Percentiles rank a stretch among this genome's conserved stretches.
Evolutionary conservation across 768 basidiomycete genomes (phyloP).

Genomic region (Tulasnella sp.): DNA sequence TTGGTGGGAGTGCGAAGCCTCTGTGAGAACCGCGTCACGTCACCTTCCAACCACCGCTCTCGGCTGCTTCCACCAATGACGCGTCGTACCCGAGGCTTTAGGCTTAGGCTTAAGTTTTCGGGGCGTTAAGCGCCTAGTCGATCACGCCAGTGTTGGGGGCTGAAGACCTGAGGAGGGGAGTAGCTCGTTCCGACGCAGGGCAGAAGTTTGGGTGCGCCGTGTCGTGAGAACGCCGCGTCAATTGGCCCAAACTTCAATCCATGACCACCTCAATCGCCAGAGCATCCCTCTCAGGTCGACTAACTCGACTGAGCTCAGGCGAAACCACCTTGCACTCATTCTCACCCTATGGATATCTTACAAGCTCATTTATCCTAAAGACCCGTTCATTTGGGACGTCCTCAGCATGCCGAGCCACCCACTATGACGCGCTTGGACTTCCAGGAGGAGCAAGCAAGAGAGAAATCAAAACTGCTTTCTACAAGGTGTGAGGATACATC

Average conservation of each 20-base stretch:
- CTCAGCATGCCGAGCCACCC: constrained; percentile 16
- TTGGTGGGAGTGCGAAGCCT: too few species aligned
- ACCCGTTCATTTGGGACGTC: constrained; percentile 1
- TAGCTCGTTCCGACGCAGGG: too few species aligned
- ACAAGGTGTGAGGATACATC: constrained; percentile 23
- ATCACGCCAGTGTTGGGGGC: too few species aligned
- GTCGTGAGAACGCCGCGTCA: neutral
- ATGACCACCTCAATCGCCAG: neutral
- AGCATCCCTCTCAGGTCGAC: neutral
- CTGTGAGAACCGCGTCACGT: too few species aligned
- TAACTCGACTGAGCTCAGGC: neutral
- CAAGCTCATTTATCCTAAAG: neutral
- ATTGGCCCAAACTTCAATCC: constrained; percentile 2
- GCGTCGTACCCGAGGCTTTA: too few species aligned
- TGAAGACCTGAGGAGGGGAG: too few species aligned
- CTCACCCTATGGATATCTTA: neutral
- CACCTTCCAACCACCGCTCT: too few species aligned
- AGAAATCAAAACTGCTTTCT: constrained; percentile 29
- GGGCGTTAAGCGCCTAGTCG: too few species aligned
- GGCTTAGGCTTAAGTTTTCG: too few species aligned
- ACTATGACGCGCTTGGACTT: constrained; percentile 28
- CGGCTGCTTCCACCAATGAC: too few species aligned
- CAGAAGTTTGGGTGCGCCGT: neutral
- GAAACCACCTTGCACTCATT: neutral
- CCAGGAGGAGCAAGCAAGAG: constrained; percentile 20